Evolutionary conservation across 768 basidiomycete species (phyloP).

Genomic region (Brasilioporus rufonigricans): DNA sequence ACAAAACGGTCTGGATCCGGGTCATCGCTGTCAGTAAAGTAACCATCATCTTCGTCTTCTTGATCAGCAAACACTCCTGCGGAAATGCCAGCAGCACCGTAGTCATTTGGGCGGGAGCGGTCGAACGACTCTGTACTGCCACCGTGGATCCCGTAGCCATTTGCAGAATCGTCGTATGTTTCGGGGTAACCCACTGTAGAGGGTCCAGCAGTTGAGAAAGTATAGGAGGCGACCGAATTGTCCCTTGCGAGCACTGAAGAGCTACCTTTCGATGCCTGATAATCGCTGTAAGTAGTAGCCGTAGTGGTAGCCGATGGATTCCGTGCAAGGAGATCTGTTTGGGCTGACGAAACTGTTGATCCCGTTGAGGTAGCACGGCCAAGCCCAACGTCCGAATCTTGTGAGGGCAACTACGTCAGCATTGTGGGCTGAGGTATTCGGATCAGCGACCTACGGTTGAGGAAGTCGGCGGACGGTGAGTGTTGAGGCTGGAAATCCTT

Average conservation of each 20-base stretch:
- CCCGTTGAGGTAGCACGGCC: constrained; percentile 30
- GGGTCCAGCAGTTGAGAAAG: constrained; percentile 20
- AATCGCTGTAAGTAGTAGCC: constrained; percentile 22
- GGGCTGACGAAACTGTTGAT: constrained; percentile 29
- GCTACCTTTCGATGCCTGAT: constrained; percentile 15
- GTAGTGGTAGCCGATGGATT: constrained; percentile 27
- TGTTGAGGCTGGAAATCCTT: constrained; percentile 20
- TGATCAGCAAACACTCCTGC: constrained; percentile 20
- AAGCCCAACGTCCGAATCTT: constrained; percentile 18
- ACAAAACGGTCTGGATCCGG: constrained; percentile 76
- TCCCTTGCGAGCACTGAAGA: constrained; percentile 15
- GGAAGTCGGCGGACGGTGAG: constrained; percentile 20
- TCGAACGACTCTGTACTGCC: constrained; percentile 29
- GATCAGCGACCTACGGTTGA: constrained; percentile 21
- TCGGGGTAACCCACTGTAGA: constrained; percentile 22
- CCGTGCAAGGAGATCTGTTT: constrained; percentile 23
- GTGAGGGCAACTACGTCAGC: constrained; percentile 5
- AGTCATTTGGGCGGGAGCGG: constrained; percentile 19
- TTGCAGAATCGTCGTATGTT: constrained; percentile 15
- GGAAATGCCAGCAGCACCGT: constrained; percentile 16
- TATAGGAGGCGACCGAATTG: constrained; percentile 17
- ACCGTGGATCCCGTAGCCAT: constrained; percentile 16
- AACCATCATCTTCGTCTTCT: constrained; percentile 31
- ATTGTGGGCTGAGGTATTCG: background rate
- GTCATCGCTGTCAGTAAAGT: constrained; percentile 50